Percentiles rank a stretch among this genome's conserved stretches.
Conservation (phyloP, 2,329 filamentous ascomycete genomes). For the Sphaerostilbella broomeana region DNA sequence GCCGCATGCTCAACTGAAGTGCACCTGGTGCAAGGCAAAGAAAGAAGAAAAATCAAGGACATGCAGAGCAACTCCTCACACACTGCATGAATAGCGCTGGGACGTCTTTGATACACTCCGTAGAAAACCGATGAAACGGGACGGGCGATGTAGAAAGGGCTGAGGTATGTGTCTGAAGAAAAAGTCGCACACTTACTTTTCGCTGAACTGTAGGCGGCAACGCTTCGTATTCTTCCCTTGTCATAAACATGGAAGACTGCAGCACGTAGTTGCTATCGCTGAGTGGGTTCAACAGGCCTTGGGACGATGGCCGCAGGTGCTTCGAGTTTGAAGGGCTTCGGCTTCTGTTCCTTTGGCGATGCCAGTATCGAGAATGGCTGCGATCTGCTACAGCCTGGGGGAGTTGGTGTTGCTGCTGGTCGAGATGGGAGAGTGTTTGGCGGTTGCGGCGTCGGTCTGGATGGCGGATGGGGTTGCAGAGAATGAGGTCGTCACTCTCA, state of each 20-base stretch:
- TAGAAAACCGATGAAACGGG: no score
- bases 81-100: neutral
- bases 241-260: conserved; percentile 27
- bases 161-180: no score
- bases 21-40: conserved; percentile 5
- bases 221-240: conserved; percentile 40
- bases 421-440: conserved; percentile 20
- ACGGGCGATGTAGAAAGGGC: no score
- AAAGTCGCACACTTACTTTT: conserved; percentile 41
- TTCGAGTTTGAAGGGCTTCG: conserved; percentile 10
- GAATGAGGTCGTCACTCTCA: conserved; percentile 6
- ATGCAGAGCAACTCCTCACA: neutral
- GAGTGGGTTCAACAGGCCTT: conserved; percentile 15
- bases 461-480: conserved; percentile 8
- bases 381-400: conserved; percentile 22
- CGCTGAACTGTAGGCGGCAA: conserved; percentile 49
- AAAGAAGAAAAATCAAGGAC: conserved; percentile 2
- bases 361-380: conserved; percentile 16
- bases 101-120: no score
- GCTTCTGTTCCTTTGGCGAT: conserved; percentile 8
- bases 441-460: conserved; percentile 16
- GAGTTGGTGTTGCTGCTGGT: conserved; percentile 12
- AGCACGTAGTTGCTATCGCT: conserved; percentile 16
- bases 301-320: conserved; percentile 20
- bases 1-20: conserved; percentile 8